Evolutionary conservation across 2,329 filamentous ascomycete genomes (phyloP).

Genomic region (Penicillium freii): DNA sequence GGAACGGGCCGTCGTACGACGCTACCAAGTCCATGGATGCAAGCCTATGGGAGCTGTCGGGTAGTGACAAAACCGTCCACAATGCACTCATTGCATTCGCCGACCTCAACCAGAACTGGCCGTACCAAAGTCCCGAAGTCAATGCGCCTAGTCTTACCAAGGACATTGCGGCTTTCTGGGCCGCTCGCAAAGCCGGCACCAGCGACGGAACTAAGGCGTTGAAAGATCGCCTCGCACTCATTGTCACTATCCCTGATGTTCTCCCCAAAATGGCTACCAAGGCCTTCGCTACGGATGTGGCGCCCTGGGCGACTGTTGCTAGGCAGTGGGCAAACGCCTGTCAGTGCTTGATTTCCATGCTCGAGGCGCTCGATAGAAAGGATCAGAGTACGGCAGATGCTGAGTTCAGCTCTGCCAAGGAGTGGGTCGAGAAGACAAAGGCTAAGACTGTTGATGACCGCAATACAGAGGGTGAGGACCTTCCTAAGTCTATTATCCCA

Average conservation of each 20-base stretch:
- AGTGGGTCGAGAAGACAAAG: constrained; percentile 21
- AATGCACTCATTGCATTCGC: not conserved
- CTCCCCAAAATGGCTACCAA: not conserved
- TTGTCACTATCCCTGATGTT: not conserved
- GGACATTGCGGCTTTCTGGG: not conserved
- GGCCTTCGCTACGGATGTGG: not conserved
- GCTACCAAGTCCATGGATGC: not conserved
- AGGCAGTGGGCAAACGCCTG: not conserved
- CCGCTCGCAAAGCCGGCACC: not conserved
- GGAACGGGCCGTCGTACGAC: not conserved
- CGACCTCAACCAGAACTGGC: constrained; percentile 2
- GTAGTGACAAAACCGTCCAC: not conserved
- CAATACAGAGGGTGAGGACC: not conserved
- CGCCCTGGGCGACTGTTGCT: not conserved
- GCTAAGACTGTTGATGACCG: constrained; percentile 20
- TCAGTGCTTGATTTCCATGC: not conserved
- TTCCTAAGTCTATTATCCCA: not conserved
- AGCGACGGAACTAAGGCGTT: not conserved
- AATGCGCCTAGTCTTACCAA: not conserved
- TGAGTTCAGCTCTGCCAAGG: constrained; percentile 16
- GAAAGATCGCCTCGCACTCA: not conserved
- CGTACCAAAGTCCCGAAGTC: not conserved
- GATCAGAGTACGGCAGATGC: constrained; percentile 10
- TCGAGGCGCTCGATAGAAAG: not conserved
- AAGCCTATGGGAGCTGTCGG: not conserved